Evolutionary conservation across 805 yeast genomes (phyloP).

Genomic region (Saccharomyces jurei): DNA sequence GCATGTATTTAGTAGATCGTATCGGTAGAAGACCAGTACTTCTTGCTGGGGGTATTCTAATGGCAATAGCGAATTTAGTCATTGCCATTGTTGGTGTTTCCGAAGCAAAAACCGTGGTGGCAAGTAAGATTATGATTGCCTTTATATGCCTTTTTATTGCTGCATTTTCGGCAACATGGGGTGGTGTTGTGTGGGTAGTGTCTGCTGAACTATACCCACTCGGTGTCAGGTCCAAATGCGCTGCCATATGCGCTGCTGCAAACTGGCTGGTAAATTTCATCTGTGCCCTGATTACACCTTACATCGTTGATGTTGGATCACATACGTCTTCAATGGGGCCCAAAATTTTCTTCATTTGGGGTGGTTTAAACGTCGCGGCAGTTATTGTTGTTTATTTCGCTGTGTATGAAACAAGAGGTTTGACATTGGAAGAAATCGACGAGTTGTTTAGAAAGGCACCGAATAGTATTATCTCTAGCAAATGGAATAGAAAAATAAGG

Average conservation of each 20-base stretch:
- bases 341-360: constrained; percentile 75
- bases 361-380: constrained; percentile 54
- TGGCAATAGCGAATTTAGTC: constrained; percentile 56
- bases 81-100: constrained; percentile 59
- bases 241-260: constrained; percentile 66
- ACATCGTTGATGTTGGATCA: constrained; percentile 56
- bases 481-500: constrained; percentile 32
- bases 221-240: constrained; percentile 69
- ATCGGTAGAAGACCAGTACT: constrained; percentile 72
- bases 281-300: constrained; percentile 70
- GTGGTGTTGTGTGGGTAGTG: constrained; percentile 74
- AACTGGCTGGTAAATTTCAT: constrained; percentile 75
- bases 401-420: constrained; percentile 74
- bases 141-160: constrained; percentile 70
- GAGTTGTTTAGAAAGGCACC: constrained; percentile 57
- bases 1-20: constrained; percentile 66
- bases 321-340: constrained; percentile 65
- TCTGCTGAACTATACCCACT: constrained; percentile 61
- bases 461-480: constrained; percentile 42
- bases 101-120: constrained; percentile 29
- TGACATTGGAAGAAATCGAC: constrained; percentile 75
- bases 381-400: constrained; percentile 54
- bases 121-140: constrained; percentile 49
- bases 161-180: constrained; percentile 76
- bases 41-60: constrained; percentile 65